These are phyloP conservation scores for Chrysanthemum seticuspe DNA, from an alignment of 129 eudicot genomes.

Conservation along the genomic window DNA sequence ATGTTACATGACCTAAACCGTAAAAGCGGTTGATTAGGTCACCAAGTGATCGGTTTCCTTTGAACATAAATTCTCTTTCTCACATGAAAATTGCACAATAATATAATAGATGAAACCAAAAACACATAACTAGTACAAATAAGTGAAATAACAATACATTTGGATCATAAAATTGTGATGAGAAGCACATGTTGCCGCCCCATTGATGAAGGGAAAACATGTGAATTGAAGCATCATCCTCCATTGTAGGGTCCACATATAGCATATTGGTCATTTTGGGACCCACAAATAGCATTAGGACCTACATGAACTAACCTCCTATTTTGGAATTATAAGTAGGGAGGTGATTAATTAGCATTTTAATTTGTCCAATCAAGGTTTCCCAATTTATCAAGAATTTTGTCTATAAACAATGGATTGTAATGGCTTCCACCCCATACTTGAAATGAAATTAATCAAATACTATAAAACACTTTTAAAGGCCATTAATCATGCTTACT, in stretches of 20 bases:
- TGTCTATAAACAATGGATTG: conserved; percentile 50
- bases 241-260: conserved; percentile 44
- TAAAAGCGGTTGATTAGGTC: no score
- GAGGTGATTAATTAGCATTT: conserved; percentile 33
- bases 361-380: conserved; percentile 48
- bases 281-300: conserved; percentile 30
- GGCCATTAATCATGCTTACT: conserved; percentile 66
- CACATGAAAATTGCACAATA: no score
- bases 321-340: conserved; percentile 41
- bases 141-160: not conserved
- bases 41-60: no score
- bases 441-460: conserved; percentile 36
- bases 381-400: conserved; percentile 44
- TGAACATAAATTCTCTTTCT: no score
- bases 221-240: conserved; percentile 56
- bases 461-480: conserved; percentile 42
- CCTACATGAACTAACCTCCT: conserved; percentile 46
- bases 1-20: no score
- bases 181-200: conserved; percentile 59
- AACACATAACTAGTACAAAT: not conserved
- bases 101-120: not conserved
- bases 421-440: conserved; percentile 87
- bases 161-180: not conserved
- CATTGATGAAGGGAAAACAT: conserved; percentile 77
- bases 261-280: conserved; percentile 36